Conservation (phyloP, 106 monocot species). For the Posidonia australis region DNA sequence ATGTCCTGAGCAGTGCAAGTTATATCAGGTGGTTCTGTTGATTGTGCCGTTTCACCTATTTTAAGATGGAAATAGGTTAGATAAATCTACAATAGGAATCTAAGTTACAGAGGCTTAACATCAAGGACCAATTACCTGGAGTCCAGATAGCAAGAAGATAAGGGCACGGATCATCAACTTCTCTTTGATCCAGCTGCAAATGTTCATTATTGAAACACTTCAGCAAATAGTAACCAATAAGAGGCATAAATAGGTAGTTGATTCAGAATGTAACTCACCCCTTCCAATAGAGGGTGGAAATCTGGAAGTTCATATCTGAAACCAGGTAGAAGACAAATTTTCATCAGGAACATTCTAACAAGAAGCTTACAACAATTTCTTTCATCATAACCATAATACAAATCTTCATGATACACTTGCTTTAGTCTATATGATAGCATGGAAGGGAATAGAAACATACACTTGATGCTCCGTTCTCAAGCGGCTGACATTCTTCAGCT, state of each 20-base stretch:
- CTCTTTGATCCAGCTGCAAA: conserved; percentile 38
- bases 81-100: neutral
- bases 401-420: neutral
- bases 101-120: neutral
- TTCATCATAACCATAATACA: neutral
- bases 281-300: conserved; percentile 43
- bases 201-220: neutral
- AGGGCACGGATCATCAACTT: conserved; percentile 50
- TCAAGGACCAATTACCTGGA: conserved; percentile 34
- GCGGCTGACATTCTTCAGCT: conserved; percentile 56
- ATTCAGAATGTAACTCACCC: conserved; percentile 25
- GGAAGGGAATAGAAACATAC: conserved; percentile 17
- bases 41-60: conserved; percentile 67
- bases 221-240: neutral
- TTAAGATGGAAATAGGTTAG: neutral
- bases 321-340: conserved; percentile 1
- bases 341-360: neutral
- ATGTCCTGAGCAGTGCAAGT: conserved; percentile 23
- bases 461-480: conserved; percentile 73
- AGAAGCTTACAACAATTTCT: neutral
- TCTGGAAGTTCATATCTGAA: conserved; percentile 68
- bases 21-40: conserved; percentile 39
- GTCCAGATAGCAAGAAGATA: conserved; percentile 69
- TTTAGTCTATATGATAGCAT: neutral
- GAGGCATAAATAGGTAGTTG: neutral